Conservation (phyloP, 2,329 filamentous ascomycete species). For the Thelonectria discophora region DNA sequence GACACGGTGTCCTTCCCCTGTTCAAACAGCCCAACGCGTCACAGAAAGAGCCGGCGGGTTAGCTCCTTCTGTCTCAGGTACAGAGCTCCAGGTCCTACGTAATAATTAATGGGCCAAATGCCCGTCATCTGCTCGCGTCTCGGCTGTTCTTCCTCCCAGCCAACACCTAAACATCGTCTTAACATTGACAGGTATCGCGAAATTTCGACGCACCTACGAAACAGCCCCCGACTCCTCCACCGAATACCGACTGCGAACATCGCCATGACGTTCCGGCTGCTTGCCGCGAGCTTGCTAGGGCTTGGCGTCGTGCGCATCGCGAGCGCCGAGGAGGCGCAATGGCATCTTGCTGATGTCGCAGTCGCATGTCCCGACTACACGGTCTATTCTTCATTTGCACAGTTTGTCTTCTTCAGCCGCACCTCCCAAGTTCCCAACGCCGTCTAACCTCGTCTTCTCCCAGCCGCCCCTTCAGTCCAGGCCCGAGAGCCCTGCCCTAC, state of each 20-base stretch:
- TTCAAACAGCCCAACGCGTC: slow-evolving; percentile 7
- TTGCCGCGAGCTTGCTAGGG: slow-evolving; percentile 42
- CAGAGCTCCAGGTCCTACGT: slow-evolving; percentile 20
- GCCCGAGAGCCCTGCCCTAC: slow-evolving; percentile 81
- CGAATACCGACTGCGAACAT: neutral
- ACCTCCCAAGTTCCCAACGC: neutral
- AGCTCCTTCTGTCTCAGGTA: slow-evolving; percentile 21
- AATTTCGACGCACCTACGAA: neutral
- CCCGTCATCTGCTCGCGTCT: neutral
- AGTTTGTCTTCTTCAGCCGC: slow-evolving; percentile 45
- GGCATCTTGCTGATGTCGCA: slow-evolving; percentile 36
- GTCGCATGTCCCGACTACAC: slow-evolving; percentile 54
- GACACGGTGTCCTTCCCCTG: neutral
- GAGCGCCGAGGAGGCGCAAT: slow-evolving; percentile 37
- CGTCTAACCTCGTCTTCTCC: slow-evolving; percentile 17
- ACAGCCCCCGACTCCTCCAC: neutral
- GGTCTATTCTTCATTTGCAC: slow-evolving; percentile 49
- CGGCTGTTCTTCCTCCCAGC: neutral
- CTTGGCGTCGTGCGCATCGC: slow-evolving; percentile 35
- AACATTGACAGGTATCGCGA: slow-evolving; percentile 2
- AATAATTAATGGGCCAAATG: neutral
- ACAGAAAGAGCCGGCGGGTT: neutral
- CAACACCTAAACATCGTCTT: slow-evolving; percentile 1
- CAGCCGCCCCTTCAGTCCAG: slow-evolving; percentile 81
- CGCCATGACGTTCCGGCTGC: slow-evolving; percentile 41